Base-by-base conservation (phyloP, 2,329 filamentous ascomycete species). In the Phymatotrichopsis omnivora region DNA sequence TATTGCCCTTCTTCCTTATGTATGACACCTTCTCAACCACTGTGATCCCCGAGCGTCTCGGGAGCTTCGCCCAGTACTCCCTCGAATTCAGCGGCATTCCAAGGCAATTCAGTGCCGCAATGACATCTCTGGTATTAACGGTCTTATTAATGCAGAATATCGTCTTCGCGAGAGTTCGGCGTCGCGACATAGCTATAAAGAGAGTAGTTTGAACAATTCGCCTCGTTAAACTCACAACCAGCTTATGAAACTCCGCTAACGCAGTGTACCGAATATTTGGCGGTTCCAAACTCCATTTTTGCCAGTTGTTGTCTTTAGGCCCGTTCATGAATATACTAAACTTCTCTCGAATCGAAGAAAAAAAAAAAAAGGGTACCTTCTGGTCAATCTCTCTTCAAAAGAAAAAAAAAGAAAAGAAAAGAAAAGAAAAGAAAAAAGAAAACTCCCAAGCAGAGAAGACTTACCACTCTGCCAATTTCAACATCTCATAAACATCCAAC, bases 291-390 rank as follows among this genome's bases (percentile, higher is more conserved):
- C 44, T 20, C 20, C 35, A 32, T 25, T 31, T 20, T 37, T 38
- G 36, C 45, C 38, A 52, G 31, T 43, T 49, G 22, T 24, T 32
- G 11, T 53, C 33, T 27, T 41, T 31, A 17, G 45, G 35, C 23
- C 48, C 48, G 39, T 52, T 50, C 53, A 53, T 54, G 30, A 54
- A 55, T 29, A 54, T 35, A 31, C 50, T 55, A 16, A 40, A 22
- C 35, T 47, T 5, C 25, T 34, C 43, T 48, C 27, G 32, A 45
- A 36, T 47, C 34, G 22, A 45, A 48, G 19, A 12, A 35, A 22
- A n/a, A 20, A 7, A n/a, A 7, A 22, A 4, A 4, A 7, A 11
- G 16, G n/a, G 11, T 3, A 35, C 14, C 12, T 3, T 8, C 4
- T 35, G 2, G 32, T 17, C 12, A 14, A 8, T 12, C n/a, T 3